phyloP scores from a whole-genome alignment of 2,329 filamentous ascomycete species.

The Colletotrichum australisinense region DNA sequence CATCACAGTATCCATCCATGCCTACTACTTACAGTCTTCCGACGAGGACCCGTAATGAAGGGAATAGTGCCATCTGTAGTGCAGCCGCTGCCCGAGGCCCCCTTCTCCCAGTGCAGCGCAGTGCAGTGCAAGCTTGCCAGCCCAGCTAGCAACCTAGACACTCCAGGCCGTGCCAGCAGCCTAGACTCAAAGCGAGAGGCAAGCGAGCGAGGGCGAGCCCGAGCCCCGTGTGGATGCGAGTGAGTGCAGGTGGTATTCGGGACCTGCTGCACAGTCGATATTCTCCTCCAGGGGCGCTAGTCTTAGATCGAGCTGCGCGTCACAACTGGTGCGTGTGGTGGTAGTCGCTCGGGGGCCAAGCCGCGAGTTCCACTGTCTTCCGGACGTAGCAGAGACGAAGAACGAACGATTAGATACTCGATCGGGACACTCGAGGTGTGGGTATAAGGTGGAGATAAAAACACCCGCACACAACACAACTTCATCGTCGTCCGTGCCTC shows the following conservation, averaged over 20 bases:
- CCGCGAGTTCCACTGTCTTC: constrained; percentile 31
- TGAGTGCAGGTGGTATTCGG: constrained; percentile 32
- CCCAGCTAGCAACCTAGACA: background rate
- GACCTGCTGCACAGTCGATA: constrained; percentile 35
- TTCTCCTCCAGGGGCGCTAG: constrained; percentile 29
- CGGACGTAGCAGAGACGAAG: constrained; percentile 34
- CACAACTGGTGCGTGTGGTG: constrained; percentile 29
- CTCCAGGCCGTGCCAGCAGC: background rate
- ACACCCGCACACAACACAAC: background rate
- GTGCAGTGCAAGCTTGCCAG: background rate
- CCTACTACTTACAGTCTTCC: background rate
- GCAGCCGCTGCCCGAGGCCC: background rate
- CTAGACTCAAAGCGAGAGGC: background rate
- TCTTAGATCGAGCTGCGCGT: constrained; percentile 36
- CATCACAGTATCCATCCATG: background rate
- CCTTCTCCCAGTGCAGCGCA: background rate
- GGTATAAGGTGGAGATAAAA: constrained; percentile 4
- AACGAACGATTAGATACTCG: constrained; percentile 12
- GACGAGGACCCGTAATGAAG: constrained; percentile 4
- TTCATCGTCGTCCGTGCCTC: background rate
- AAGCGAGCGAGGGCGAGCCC: background rate
- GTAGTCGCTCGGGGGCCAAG: constrained; percentile 20
- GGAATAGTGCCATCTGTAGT: background rate
- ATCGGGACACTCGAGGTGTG: constrained; percentile 22
- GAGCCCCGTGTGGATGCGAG: background rate